Conservation (phyloP, 768 basidiomycete genomes). For the Daedaleopsis nitida region DNA sequence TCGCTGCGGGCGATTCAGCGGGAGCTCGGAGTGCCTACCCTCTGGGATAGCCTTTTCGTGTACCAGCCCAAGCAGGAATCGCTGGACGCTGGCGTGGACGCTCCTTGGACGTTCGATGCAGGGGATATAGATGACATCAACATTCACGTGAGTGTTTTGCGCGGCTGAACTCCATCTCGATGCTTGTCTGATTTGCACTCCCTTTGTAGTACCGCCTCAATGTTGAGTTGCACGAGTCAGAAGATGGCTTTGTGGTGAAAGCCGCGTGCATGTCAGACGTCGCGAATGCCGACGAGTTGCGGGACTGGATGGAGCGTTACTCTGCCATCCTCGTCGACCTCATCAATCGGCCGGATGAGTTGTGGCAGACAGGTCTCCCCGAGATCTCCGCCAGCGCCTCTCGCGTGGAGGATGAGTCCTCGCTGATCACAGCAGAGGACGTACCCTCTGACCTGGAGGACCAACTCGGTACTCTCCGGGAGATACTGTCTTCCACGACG, state of each 20-base stretch:
- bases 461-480: slow-evolving; percentile 12
- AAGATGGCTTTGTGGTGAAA: slow-evolving; percentile 35
- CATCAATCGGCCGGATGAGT: slow-evolving; percentile 22
- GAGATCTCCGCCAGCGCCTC: slow-evolving; percentile 3
- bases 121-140: slow-evolving; percentile 20
- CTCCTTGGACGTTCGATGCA: slow-evolving; percentile 28
- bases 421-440: background rate
- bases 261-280: slow-evolving; percentile 37
- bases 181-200: background rate
- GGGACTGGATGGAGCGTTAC: slow-evolving; percentile 18
- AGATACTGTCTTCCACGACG: slow-evolving; percentile 23
- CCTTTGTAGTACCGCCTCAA: slow-evolving; percentile 45
- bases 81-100: background rate
- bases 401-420: background rate
- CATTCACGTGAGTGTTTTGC: slow-evolving; percentile 36
- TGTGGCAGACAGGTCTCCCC: slow-evolving; percentile 4
- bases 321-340: slow-evolving; percentile 25
- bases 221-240: slow-evolving; percentile 40
- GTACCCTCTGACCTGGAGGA: background rate
- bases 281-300: slow-evolving; percentile 30
- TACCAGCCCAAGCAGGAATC: slow-evolving; percentile 38
- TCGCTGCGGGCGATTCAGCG: slow-evolving; percentile 47
- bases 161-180: background rate
- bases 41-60: slow-evolving; percentile 49
- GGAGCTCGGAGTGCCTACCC: slow-evolving; percentile 28